Base-by-base conservation (phyloP, 2,329 filamentous ascomycete species). In the Ceratocystis eucalypticola region DNA sequence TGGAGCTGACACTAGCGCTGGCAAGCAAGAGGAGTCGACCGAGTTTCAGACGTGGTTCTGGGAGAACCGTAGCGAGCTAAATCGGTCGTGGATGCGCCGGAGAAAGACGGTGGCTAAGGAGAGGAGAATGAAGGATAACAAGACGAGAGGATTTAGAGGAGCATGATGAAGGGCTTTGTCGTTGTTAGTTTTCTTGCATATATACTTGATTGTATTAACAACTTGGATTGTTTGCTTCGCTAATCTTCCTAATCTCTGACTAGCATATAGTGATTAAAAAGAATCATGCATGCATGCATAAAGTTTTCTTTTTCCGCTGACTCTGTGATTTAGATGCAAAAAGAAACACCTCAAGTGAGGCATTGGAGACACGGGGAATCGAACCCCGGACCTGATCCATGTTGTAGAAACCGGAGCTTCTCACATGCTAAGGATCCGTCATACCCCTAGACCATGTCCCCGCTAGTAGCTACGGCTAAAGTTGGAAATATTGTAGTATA, bases 11-110 rank as follows among this genome's bases (percentile, higher is more conserved):
- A 53, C 41, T 45, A 55, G 50, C 20, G 5, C 70, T 73, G 8
- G 71, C 72, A 45, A 65, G 22, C 7, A 6, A 1, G 66, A 53
- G 33, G 66, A 61, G 20, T 57, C 74, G 3, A 80, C 76, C 57
- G 82, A 86, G 69, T 87, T 87, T 70, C 82, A 85, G 72, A 80
- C 83, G 66, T 86, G 83, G 80, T 88, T 88, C 74, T 88, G 84
- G 80, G 82, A 87, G 70, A 82, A 86, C 69, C 77, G 86, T 17
- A 80, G 85, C 1, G 82, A 88, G 48, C 76, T 86, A 65, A 88
- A 87, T 72, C 76, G 81, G 65, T 82, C 83, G 15, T 88, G 86
- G 86, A 86, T 85, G 77, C 81, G 79, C 72, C 77, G 85, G 66
- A 79, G 83, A 70, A 87, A 86, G 77, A 75, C 79, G 68, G 84